These are phyloP conservation scores for Penstemon davidsonii DNA, from an alignment of 257 asterid species.

Conservation along the genomic window DNA sequence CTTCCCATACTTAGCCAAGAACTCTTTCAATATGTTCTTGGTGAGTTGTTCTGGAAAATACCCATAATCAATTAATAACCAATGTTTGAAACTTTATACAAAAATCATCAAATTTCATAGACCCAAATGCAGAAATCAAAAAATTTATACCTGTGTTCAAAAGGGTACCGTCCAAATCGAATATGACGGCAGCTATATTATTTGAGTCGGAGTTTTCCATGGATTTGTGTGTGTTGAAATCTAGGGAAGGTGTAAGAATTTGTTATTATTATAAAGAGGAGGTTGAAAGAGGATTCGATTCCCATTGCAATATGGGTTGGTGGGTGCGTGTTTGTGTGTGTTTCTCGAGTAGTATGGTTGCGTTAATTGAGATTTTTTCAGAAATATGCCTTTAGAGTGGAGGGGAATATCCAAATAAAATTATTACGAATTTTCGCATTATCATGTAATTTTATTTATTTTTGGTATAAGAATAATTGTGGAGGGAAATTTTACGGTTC, in stretches of 20 bases:
- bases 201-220: slow-evolving; percentile 31
- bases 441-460: not conserved
- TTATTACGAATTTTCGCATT: not conserved
- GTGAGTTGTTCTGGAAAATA: slow-evolving; percentile 65
- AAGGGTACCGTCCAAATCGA: slow-evolving; percentile 93
- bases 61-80: slow-evolving; percentile 5
- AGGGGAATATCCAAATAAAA: not conserved
- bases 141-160: slow-evolving; percentile 59
- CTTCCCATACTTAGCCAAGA: slow-evolving; percentile 68
- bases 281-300: slow-evolving; percentile 22
- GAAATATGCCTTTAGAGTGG: not conserved
- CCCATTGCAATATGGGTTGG: slow-evolving; percentile 28
- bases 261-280: not conserved
- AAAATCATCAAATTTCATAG: not conserved
- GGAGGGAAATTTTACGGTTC: no score
- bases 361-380: slow-evolving; percentile 5
- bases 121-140: not conserved
- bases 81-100: not conserved
- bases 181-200: slow-evolving; percentile 59
- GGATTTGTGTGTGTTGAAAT: not conserved
- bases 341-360: no score
- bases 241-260: no score
- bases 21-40: slow-evolving; percentile 58
- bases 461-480: no score
- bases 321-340: not conserved